Conservation (phyloP, 176 grass and related monocot species). For the Lolium multiflorum region DNA sequence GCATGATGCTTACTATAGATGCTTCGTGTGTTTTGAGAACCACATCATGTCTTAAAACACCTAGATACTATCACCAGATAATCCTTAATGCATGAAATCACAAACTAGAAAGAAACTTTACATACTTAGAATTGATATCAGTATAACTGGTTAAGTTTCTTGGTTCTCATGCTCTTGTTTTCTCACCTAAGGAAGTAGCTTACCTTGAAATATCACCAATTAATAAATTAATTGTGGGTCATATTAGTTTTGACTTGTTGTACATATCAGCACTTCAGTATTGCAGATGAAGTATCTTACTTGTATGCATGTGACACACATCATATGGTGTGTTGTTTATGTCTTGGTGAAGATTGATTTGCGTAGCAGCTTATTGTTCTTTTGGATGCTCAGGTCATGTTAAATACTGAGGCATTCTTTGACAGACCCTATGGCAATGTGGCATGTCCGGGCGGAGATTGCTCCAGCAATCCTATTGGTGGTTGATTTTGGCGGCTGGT, state of each 20-base stretch:
- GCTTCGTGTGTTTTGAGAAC: neutral
- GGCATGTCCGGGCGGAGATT: slow-evolving; percentile 85
- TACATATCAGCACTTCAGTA: neutral
- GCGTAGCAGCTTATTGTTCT: slow-evolving; percentile 63
- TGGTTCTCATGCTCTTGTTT: neutral
- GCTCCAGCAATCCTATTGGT: slow-evolving; percentile 86
- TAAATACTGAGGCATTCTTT: slow-evolving; percentile 91
- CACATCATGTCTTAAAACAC: neutral
- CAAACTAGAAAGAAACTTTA: neutral
- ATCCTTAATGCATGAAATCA: neutral
- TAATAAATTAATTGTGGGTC: neutral
- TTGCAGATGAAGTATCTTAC: neutral
- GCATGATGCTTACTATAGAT: too few relatives aligned
- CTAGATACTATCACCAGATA: neutral
- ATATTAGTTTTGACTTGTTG: neutral
- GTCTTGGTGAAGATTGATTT: slow-evolving; percentile 28
- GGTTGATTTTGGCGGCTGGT: slow-evolving; percentile 98
- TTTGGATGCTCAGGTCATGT: slow-evolving; percentile 72
- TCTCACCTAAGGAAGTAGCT: neutral
- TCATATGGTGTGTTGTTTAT: neutral
- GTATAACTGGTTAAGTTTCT: neutral
- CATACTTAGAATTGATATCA: neutral
- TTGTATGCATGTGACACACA: neutral
- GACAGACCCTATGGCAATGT: slow-evolving; percentile 96
- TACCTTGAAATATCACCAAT: neutral